phyloP scores from a whole-genome alignment of 495 filamentous ascomycete genomes.

The Aspergillus nanangensis region DNA sequence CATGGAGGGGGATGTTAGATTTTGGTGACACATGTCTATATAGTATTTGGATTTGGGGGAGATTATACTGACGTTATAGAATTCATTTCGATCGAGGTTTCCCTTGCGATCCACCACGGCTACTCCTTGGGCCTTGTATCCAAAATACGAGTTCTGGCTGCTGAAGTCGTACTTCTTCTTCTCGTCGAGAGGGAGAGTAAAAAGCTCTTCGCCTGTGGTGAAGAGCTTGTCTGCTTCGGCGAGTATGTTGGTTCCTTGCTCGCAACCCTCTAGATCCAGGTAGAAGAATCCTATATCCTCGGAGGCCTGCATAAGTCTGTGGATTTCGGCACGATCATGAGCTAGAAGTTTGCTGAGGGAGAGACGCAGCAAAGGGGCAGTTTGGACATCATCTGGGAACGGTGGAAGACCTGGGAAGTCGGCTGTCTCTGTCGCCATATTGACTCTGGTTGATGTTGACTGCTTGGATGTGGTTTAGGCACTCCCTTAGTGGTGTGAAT shows the following conservation, averaged over 20 bases:
- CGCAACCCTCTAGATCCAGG: slow-evolving; percentile 44
- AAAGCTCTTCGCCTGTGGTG: slow-evolving; percentile 39
- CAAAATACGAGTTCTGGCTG: slow-evolving; percentile 37
- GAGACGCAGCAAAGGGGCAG: slow-evolving; percentile 51
- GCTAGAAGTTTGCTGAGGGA: slow-evolving; percentile 45
- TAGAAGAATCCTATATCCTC: slow-evolving; percentile 62
- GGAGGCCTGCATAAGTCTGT: slow-evolving; percentile 42
- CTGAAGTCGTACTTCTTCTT: slow-evolving; percentile 50
- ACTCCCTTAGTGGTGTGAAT: too few relatives aligned
- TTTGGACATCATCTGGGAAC: slow-evolving; percentile 50
- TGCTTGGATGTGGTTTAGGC: too few relatives aligned
- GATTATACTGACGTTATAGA: slow-evolving; percentile 58
- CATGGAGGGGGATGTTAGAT: slow-evolving; percentile 2
- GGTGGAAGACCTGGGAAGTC: slow-evolving; percentile 37
- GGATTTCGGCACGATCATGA: slow-evolving; percentile 34
- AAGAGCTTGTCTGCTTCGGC: slow-evolving; percentile 44
- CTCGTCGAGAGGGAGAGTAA: slow-evolving; percentile 46
- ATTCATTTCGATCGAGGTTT: slow-evolving; percentile 54
- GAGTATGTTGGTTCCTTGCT: slow-evolving; percentile 35
- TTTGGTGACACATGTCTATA: too few relatives aligned
- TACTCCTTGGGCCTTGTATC: slow-evolving; percentile 54
- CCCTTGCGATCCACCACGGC: slow-evolving; percentile 49
- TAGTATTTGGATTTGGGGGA: too few relatives aligned
- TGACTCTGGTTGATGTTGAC: too few relatives aligned
- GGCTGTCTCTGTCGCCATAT: not conserved